Evolutionary conservation across 805 yeast genomes (phyloP).

Genomic region (Ogataea henricii): DNA sequence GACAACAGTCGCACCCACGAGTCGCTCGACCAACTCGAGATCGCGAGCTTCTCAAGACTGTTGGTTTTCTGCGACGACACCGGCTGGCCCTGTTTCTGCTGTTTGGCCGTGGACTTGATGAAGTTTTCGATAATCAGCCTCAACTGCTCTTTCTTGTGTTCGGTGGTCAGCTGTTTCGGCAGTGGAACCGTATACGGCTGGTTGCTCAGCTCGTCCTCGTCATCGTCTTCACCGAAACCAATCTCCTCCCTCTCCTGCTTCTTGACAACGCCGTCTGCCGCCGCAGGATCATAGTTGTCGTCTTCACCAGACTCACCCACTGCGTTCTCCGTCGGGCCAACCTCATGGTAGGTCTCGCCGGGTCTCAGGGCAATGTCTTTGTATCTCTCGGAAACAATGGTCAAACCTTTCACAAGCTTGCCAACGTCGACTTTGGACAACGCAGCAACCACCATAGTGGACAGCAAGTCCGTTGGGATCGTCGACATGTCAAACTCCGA

Average conservation of each 20-base stretch:
- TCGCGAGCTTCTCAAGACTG: conserved; percentile 56
- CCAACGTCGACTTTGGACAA: conserved; percentile 54
- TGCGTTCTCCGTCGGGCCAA: no score
- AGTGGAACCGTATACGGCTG: conserved; percentile 50
- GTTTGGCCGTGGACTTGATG: conserved; percentile 45
- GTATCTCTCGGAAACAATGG: conserved; percentile 69
- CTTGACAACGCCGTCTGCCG: conserved; percentile 9
- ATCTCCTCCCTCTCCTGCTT: conserved; percentile 19
- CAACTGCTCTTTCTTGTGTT: conserved; percentile 60
- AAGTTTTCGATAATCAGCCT: conserved; percentile 60
- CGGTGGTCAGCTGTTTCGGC: conserved; percentile 53
- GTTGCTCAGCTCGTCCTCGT: conserved; percentile 26
- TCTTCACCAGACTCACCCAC: not conserved
- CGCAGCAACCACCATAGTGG: conserved; percentile 66
- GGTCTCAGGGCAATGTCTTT: conserved; percentile 16
- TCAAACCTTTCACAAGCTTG: conserved; percentile 63
- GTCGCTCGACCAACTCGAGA: conserved; percentile 54
- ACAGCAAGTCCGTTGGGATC: conserved; percentile 64
- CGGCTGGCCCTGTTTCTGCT: conserved; percentile 28
- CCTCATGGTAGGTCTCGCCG: conserved; percentile 13
- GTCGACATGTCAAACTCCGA: conserved; percentile 67
- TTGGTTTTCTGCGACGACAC: conserved; percentile 21
- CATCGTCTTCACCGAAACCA: conserved; percentile 33
- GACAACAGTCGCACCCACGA: conserved; percentile 78
- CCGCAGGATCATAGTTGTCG: conserved; percentile 7